Base-by-base conservation (phyloP, 1,284 basidiomycete genomes). In the Porodaedalea pini region DNA sequence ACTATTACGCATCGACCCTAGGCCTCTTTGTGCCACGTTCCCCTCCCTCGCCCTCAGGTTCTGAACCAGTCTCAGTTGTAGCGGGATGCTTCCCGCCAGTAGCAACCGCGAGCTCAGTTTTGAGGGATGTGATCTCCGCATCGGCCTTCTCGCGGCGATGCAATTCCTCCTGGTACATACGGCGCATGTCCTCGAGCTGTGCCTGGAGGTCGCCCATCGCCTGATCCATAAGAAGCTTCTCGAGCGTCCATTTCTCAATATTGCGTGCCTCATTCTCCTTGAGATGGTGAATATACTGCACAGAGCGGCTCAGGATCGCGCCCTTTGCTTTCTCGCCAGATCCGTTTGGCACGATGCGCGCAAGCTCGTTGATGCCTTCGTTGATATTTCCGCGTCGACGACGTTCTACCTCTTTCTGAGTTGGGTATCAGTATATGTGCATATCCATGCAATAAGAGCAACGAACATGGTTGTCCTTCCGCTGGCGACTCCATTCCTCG, bases 381-480 rank as follows among this genome's bases (percentile, higher is more conserved):
- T 96, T 96, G 75, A 98, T 98, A 66, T 94, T 94, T 17, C 93
- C 91, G 56, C 95, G 80, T 51, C 95, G 86, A 44, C 94, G 83
- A 58, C 94, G 89, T 72, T 98, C 95, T 10, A 98, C 95, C 73
- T 98, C 95, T 89, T 97, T 97, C 92, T 96, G 69, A 55, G 54
- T 59, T 3, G n/a, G 6, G 15, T 11, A 17, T 54, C 34, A 49
- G 25, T 15, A 19, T 21, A 52, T 13, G 41, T 56, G 25, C 64
- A 54, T n/a, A 10, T 54, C 19, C 21, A 19, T 50, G 50, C 54
- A 41, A 49, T 41, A 50, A 36, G 34, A 48, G 54, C 34, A 29
- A 73, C 80, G 47, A 65, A 90, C 90, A 70, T 93, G 91, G 63
- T 92, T 93, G 66, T 92, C 90, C 66, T 92, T 93, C 62, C 91